Percentiles rank a stretch among this genome's conserved stretches.
phyloP scores from a whole-genome alignment of 345 rosid genomes.

The Sisymbrium altissimum region DNA sequence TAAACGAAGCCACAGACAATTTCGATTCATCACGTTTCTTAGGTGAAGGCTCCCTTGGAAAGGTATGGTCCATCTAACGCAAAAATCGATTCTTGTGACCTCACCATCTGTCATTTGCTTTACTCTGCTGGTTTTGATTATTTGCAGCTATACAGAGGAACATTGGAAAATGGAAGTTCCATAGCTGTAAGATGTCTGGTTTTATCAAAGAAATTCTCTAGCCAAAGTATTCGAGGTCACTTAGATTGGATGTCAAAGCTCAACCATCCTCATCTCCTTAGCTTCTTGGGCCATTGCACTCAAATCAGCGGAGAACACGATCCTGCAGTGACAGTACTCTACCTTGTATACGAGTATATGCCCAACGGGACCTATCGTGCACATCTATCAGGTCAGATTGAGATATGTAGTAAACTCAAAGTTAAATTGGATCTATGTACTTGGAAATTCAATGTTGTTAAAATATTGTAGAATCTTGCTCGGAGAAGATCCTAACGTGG shows the following conservation, averaged over 20 bases:
- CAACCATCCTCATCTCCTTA: slow-evolving; percentile 88
- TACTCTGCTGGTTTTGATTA: slow-evolving; percentile 2
- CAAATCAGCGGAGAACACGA: slow-evolving; percentile 49
- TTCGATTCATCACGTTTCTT: slow-evolving; percentile 62
- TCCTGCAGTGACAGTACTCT: slow-evolving; percentile 44
- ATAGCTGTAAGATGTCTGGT: slow-evolving; percentile 62
- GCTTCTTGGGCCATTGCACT: slow-evolving; percentile 81
- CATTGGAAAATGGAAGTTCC: slow-evolving; percentile 66
- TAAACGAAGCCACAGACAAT: slow-evolving; percentile 75
- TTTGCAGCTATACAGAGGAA: slow-evolving; percentile 82
- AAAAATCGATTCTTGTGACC: slow-evolving; percentile 14
- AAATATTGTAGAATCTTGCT: slow-evolving; percentile 49
- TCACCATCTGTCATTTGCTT: background rate
- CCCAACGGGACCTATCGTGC: slow-evolving; percentile 61
- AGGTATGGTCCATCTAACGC: slow-evolving; percentile 46
- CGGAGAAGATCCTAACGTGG: slow-evolving; percentile 80
- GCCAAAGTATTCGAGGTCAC: slow-evolving; percentile 64
- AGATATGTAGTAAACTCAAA: slow-evolving; percentile 6
- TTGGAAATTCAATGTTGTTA: slow-evolving; percentile 1
- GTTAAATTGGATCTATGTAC: background rate
- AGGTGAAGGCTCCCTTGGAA: slow-evolving; percentile 80
- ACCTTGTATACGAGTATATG: slow-evolving; percentile 76
- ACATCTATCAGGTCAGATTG: slow-evolving; percentile 69
- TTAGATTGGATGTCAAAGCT: slow-evolving; percentile 81
- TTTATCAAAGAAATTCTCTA: slow-evolving; percentile 60